Conservation (phyloP, 116 monocot genomes). For the Thalassia testudinum region DNA sequence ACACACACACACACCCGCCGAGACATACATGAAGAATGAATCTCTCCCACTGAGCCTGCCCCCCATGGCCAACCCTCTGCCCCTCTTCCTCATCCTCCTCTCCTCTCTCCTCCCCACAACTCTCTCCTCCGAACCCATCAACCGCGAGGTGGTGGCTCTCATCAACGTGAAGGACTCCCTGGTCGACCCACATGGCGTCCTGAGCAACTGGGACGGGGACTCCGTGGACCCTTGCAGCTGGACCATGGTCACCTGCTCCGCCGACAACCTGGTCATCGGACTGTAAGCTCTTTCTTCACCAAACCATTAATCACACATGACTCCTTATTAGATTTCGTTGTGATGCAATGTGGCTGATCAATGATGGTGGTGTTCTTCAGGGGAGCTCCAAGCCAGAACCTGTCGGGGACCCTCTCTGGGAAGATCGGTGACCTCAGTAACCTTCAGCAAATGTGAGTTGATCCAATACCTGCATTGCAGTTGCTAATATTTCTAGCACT, state of each 20-base stretch:
- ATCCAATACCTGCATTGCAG: neutral
- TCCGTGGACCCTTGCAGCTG: slow-evolving; percentile 95
- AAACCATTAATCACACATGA: neutral
- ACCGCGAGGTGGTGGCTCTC: slow-evolving; percentile 51
- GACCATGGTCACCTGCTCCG: slow-evolving; percentile 88
- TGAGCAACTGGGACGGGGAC: slow-evolving; percentile 79
- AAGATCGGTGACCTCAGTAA: slow-evolving; percentile 74
- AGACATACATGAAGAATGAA: too few species aligned
- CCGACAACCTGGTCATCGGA: slow-evolving; percentile 51
- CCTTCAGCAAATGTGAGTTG: slow-evolving; percentile 76
- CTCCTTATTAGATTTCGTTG: neutral
- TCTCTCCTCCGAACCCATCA: too few species aligned
- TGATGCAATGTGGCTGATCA: too few species aligned
- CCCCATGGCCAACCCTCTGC: too few species aligned
- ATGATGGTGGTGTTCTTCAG: slow-evolving; percentile 14
- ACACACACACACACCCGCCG: too few species aligned
- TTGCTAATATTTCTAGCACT: neutral
- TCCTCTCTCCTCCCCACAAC: too few species aligned
- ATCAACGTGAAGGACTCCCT: slow-evolving; percentile 38
- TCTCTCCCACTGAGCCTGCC: too few species aligned
- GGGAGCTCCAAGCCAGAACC: slow-evolving; percentile 64
- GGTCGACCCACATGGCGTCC: slow-evolving; percentile 67
- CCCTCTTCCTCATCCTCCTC: too few species aligned
- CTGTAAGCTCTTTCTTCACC: slow-evolving; percentile 22
- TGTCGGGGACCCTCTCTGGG: slow-evolving; percentile 70